Evolutionary conservation across 345 rosid species (phyloP).

Genomic region (Melastoma malabathricum): DNA sequence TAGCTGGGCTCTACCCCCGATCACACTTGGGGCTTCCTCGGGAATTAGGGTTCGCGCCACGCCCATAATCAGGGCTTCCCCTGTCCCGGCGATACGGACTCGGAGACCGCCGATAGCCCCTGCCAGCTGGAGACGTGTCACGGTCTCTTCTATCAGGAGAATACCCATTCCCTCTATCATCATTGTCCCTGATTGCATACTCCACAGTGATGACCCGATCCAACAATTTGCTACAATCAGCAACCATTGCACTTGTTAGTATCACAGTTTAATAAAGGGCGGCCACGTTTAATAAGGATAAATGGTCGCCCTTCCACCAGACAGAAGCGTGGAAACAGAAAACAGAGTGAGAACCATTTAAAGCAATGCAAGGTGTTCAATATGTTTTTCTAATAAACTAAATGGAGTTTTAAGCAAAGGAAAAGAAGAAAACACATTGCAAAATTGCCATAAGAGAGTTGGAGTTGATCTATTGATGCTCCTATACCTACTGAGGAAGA

Average conservation of each 20-base stretch:
- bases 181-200: constrained; percentile 84
- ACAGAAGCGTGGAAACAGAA: too few species aligned
- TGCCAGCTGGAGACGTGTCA: constrained; percentile 59
- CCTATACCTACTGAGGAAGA: too few species aligned
- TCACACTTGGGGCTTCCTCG: constrained; percentile 39
- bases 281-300: constrained; percentile 1
- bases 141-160: constrained; percentile 61
- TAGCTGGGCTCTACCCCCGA: constrained; percentile 52
- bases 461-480: too few species aligned
- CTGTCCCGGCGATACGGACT: constrained; percentile 78
- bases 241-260: background rate
- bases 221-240: constrained; percentile 59
- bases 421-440: too few species aligned
- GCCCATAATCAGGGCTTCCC: constrained; percentile 93
- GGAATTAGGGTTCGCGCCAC: constrained; percentile 43
- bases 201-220: constrained; percentile 88
- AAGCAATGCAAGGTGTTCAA: too few species aligned
- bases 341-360: too few species aligned
- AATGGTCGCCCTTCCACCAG: background rate
- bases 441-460: too few species aligned
- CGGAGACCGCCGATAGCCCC: constrained; percentile 53
- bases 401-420: too few species aligned
- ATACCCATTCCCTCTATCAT: constrained; percentile 46
- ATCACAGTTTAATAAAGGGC: too few species aligned
- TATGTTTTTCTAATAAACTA: too few species aligned